These are phyloP conservation scores for Eucalyptus pumila DNA, from an alignment of 345 rosid genomes.

Conservation along the genomic window DNA sequence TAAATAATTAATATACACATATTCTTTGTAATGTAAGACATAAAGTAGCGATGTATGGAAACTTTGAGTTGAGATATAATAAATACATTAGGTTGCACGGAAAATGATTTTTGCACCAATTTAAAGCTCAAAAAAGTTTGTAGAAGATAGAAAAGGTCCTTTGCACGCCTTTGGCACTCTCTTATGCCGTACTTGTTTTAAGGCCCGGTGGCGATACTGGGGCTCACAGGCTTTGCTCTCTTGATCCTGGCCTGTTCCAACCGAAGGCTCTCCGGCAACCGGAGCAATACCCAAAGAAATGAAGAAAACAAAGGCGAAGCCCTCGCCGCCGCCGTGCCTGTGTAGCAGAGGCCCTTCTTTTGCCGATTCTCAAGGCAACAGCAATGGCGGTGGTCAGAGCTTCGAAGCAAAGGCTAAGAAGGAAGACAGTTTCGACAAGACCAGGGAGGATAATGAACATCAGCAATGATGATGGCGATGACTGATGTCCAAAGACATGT, in stretches of 20 bases:
- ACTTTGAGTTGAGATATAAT: no score
- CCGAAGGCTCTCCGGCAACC: constrained; percentile 56
- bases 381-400: neutral
- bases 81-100: no score
- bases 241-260: constrained; percentile 81
- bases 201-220: constrained; percentile 85
- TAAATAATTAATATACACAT: no score
- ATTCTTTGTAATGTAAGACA: no score
- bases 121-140: rapidly evolving
- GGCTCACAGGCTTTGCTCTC: constrained; percentile 74
- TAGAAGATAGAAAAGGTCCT: rapidly evolving
- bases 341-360: constrained; percentile 18
- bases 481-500: neutral
- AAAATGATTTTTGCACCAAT: no score
- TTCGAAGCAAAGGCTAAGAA: neutral
- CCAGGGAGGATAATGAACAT: neutral
- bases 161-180: constrained; percentile 43
- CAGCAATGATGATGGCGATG: neutral
- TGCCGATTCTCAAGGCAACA: neutral
- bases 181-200: constrained; percentile 85
- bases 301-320: constrained; percentile 9
- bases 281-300: constrained; percentile 22
- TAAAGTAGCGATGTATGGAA: rapidly evolving
- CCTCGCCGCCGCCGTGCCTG: constrained; percentile 39
- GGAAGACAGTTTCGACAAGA: no score